Conservation (phyloP, 2,329 filamentous ascomycete genomes). For the Fusarium sp. region DNA sequence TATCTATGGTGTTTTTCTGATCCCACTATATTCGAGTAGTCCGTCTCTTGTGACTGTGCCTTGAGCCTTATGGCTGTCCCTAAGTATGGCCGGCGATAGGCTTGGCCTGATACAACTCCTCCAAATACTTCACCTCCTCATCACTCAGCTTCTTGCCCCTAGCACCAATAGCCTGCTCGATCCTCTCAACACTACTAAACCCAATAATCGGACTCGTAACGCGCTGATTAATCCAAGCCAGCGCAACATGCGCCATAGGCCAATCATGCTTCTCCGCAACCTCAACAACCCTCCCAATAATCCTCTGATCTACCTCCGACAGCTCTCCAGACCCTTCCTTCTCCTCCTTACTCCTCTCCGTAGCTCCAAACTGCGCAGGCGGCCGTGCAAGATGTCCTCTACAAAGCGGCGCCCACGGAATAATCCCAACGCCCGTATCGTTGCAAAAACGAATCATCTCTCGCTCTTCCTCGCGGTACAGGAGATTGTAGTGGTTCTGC, state of each 20-base stretch:
- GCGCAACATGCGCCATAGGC: conserved; percentile 31
- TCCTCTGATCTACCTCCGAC: conserved; percentile 14
- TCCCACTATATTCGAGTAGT: rapidly evolving
- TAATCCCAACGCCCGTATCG: conserved; percentile 40
- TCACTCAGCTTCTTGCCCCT: conserved; percentile 14
- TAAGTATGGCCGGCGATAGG: conserved; percentile 12
- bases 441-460: conserved; percentile 56
- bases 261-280: conserved; percentile 8
- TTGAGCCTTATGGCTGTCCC: rapidly evolving
- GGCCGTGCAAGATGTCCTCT: conserved; percentile 26
- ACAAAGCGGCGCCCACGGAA: conserved; percentile 36
- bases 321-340: conserved; percentile 20
- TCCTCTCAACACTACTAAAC: conserved; percentile 29
- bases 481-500: conserved; percentile 65
- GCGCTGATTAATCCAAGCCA: conserved; percentile 25
- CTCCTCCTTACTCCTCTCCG: conserved; percentile 24
- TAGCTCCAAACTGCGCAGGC: conserved; percentile 10
- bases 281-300: conserved; percentile 19
- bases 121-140: conserved; percentile 19
- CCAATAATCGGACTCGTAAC: conserved; percentile 29
- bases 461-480: conserved; percentile 68
- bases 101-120: conserved; percentile 30
- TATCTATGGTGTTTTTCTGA: rapidly evolving
- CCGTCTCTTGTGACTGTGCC: rapidly evolving
- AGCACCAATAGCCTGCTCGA: conserved; percentile 23